Percentiles rank a stretch among this genome's conserved stretches.
These are phyloP conservation scores for Eleusine indica DNA, from an alignment of 176 grass and related monocot genomes.

Conservation along the genomic window DNA sequence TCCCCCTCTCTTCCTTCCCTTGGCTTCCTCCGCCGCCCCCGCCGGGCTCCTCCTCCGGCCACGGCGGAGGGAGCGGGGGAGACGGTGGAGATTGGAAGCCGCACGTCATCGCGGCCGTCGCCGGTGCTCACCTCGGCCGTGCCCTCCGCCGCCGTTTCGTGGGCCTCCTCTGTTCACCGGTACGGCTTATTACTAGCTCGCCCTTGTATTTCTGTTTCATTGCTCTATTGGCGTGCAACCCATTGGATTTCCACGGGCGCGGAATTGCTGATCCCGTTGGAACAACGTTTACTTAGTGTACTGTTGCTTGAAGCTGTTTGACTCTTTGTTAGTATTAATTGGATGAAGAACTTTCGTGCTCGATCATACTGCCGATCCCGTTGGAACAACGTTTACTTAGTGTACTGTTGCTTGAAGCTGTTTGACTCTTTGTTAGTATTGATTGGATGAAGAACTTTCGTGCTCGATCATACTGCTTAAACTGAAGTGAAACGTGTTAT, in stretches of 20 bases:
- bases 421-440: background rate
- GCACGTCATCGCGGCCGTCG: conserved; percentile 46
- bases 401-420: background rate
- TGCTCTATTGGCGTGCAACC: background rate
- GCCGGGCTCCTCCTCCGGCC: conserved; percentile 48
- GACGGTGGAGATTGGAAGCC: conserved; percentile 51
- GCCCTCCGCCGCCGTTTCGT: conserved; percentile 53
- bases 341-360: background rate
- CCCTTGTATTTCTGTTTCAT: background rate
- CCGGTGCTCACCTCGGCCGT: conserved; percentile 53
- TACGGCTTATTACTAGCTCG: background rate
- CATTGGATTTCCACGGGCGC: background rate
- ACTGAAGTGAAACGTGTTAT: background rate
- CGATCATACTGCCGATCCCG: background rate
- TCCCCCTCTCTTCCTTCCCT: conserved; percentile 45
- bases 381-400: background rate
- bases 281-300: background rate
- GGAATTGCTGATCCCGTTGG: background rate
- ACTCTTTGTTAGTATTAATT: background rate
- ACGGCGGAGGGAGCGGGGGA: conserved; percentile 31
- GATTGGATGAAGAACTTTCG: background rate
- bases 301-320: background rate
- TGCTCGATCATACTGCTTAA: background rate
- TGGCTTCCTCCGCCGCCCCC: conserved; percentile 55
- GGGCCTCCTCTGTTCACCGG: conserved; percentile 51